phyloP scores from a whole-genome alignment of 352 stramenopile genomes.

The Globisporangium heterothallicum region DNA sequence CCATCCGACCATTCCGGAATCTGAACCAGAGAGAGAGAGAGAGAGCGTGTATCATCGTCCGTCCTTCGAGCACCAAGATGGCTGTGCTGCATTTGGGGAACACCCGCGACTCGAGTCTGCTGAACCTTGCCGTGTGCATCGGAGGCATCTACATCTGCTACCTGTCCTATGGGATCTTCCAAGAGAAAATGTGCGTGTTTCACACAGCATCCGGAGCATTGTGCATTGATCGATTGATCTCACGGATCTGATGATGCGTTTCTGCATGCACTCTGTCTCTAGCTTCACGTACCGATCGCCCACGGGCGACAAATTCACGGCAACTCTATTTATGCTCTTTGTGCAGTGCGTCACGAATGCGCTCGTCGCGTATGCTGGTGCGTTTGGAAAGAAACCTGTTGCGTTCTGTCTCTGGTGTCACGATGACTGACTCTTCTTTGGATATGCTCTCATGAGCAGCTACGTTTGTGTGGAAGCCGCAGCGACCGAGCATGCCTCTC shows the following conservation, averaged over 20 bases:
- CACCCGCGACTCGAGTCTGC: conserved; percentile 51
- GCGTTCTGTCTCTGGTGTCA: neutral
- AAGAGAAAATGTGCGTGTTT: conserved; percentile 88
- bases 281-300: conserved; percentile 86
- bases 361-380: conserved; percentile 71
- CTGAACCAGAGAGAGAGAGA: neutral
- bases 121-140: conserved; percentile 84
- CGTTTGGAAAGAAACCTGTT: neutral
- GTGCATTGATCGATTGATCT: neutral
- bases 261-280: neutral
- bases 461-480: conserved; percentile 80
- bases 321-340: conserved; percentile 91
- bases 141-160: conserved; percentile 91
- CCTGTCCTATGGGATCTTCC: conserved; percentile 90
- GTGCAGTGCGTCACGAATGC: conserved; percentile 90
- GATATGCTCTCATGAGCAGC: conserved; percentile 15
- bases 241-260: conserved; percentile 3
- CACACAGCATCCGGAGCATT: neutral
- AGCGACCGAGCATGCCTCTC: conserved; percentile 62
- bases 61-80: conserved; percentile 15
- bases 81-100: conserved; percentile 32
- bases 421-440: neutral
- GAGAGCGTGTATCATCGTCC: neutral
- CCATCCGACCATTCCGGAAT: neutral
- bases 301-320: conserved; percentile 84